phyloP scores from a whole-genome alignment of 2,329 filamentous ascomycete species.

The Clonostachys byssicola region DNA sequence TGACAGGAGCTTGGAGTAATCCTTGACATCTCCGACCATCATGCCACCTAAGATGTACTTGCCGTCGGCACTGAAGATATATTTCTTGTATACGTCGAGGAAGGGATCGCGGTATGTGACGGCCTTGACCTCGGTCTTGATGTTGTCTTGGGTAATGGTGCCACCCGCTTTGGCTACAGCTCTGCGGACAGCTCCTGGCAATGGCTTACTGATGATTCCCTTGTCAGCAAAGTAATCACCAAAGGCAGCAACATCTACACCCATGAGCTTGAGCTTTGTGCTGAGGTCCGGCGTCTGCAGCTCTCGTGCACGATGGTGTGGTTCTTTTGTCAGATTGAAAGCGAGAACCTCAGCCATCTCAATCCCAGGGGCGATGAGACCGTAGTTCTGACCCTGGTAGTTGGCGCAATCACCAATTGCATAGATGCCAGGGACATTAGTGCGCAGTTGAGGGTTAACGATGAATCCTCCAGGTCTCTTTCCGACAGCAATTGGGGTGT shows the following conservation, averaged over 20 bases:
- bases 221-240: conserved; percentile 91
- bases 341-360: conserved; percentile 92
- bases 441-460: conserved; percentile 62
- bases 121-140: conserved; percentile 58
- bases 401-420: conserved; percentile 89
- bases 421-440: conserved; percentile 70
- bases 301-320: conserved; percentile 60
- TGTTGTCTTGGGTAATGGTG: conserved; percentile 2
- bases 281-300: conserved; percentile 85
- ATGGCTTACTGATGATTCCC: conserved; percentile 45
- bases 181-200: conserved; percentile 7
- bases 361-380: conserved; percentile 82
- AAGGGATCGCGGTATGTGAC: conserved; percentile 89
- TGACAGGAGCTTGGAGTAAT: conserved; percentile 85
- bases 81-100: conserved; percentile 87
- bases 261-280: conserved; percentile 86
- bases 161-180: conserved; percentile 8
- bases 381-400: conserved; percentile 84
- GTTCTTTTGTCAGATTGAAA: conserved; percentile 85
- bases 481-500: conserved; percentile 67
- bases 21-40: conserved; percentile 92
- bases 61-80: conserved; percentile 83
- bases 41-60: conserved; percentile 92
- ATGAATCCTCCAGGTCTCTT: conserved; percentile 68
- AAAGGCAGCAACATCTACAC: conserved; percentile 88